Percentiles rank a stretch among this genome's conserved stretches.
Evolutionary conservation across 179 eudicot genomes (phyloP).

Genomic region (Silene noctiflora): DNA sequence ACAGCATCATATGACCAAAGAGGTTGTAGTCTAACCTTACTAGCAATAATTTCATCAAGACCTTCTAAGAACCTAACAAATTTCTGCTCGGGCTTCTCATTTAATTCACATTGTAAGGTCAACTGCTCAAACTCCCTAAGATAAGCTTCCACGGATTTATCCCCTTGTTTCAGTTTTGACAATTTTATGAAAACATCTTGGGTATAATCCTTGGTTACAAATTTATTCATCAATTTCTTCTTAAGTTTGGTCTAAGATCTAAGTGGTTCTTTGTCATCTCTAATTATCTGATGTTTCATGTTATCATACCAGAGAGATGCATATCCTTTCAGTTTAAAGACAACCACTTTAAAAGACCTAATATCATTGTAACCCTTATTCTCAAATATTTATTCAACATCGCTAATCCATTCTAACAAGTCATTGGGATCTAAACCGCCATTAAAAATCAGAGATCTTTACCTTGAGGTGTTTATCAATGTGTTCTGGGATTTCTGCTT

Average conservation of each 20-base stretch:
- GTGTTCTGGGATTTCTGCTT: too few species aligned
- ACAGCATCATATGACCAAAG: background rate
- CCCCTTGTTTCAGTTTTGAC: background rate
- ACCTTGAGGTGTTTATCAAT: background rate
- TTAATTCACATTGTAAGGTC: background rate
- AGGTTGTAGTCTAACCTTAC: background rate
- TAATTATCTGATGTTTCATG: background rate
- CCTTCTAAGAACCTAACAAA: background rate
- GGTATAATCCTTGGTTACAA: background rate
- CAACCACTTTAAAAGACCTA: background rate
- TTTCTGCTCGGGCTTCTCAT: background rate
- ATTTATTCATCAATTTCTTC: background rate
- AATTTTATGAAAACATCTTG: background rate
- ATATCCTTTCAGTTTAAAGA: too few species aligned
- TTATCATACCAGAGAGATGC: too few species aligned
- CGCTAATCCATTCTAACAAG: background rate
- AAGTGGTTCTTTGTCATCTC: background rate
- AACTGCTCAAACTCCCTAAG: background rate
- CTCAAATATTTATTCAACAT: background rate
- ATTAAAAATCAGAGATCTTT: background rate
- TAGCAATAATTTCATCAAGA: background rate
- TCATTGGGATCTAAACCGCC: background rate
- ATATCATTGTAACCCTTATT: background rate
- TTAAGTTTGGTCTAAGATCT: background rate
- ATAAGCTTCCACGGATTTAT: background rate